Conservation (phyloP, 73 alveolate species). For the Paramecium sexaurelia region DNA sequence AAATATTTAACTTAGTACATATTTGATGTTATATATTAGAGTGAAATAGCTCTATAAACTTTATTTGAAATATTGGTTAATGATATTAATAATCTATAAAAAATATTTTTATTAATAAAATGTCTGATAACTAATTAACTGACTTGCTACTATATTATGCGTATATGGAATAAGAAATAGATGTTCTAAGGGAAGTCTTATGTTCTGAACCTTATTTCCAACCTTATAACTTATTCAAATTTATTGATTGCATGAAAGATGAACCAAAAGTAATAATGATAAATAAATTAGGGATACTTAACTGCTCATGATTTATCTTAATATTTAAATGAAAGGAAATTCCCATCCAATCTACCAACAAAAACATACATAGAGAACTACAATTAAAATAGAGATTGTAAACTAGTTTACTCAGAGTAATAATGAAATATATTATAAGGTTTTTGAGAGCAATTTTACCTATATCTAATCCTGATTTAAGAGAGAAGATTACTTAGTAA, state of each 20-base stretch:
- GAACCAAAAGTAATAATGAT: not conserved
- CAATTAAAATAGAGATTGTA: not conserved
- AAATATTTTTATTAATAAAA: not conserved
- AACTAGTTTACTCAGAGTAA: conserved; percentile 33
- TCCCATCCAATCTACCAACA: not conserved
- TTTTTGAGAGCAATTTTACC: conserved; percentile 27
- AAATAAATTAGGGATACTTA: not conserved
- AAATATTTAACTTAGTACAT: too few relatives aligned
- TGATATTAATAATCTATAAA: not conserved
- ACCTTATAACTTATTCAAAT: conserved; percentile 17
- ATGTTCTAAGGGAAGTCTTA: not conserved
- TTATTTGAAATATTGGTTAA: too few relatives aligned
- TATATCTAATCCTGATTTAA: not conserved
- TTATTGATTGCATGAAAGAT: not conserved
- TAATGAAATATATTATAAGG: not conserved
- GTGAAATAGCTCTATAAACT: too few relatives aligned
- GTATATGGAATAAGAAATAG: not conserved
- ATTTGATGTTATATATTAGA: too few relatives aligned
- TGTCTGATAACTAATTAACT: conserved; percentile 25
- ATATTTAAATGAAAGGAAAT: not conserved
- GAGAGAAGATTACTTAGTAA: not conserved
- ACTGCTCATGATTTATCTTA: not conserved
- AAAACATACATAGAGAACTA: not conserved
- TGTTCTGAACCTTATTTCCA: conserved; percentile 10
- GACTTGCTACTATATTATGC: conserved; percentile 16